phyloP scores from a whole-genome alignment of 768 basidiomycete genomes.

The Tricholoma terreum region DNA sequence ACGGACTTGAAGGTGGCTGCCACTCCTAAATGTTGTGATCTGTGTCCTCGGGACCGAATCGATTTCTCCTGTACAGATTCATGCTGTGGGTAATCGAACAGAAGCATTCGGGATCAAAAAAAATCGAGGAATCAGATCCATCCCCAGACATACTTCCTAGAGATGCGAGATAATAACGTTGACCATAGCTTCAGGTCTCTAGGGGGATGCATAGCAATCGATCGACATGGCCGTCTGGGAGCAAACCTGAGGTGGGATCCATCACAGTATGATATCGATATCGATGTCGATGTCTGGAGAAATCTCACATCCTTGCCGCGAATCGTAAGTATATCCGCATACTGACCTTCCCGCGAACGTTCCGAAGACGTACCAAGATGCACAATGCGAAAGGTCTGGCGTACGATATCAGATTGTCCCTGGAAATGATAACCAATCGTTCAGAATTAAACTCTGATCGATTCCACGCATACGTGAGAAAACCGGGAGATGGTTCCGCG shows the following conservation, averaged over 20 bases:
- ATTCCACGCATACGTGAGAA: conserved; percentile 1
- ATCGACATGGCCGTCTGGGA: too few species aligned
- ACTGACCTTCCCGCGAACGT: neutral
- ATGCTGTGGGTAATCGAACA: neutral
- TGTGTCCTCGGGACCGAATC: neutral
- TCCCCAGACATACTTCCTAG: neutral
- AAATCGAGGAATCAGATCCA: neutral
- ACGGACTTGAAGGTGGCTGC: neutral
- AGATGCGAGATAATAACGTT: neutral
- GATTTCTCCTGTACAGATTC: neutral
- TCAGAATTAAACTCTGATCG: neutral
- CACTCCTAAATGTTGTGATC: neutral
- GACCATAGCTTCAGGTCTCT: too few species aligned
- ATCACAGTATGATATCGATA: too few species aligned
- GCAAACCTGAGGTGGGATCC: too few species aligned
- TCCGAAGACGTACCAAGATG: neutral
- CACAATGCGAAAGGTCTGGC: neutral
- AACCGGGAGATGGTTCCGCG: neutral
- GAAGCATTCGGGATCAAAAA: neutral
- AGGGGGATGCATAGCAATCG: neutral
- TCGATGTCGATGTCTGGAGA: too few species aligned
- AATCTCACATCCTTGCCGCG: too few species aligned
- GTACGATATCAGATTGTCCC: neutral
- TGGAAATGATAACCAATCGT: neutral
- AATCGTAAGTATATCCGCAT: too few species aligned